Evolutionary conservation across 257 asterid genomes (phyloP), one percentile per base, ranked within the genome.

Genomic region (Jacaranda copaia): DNA sequence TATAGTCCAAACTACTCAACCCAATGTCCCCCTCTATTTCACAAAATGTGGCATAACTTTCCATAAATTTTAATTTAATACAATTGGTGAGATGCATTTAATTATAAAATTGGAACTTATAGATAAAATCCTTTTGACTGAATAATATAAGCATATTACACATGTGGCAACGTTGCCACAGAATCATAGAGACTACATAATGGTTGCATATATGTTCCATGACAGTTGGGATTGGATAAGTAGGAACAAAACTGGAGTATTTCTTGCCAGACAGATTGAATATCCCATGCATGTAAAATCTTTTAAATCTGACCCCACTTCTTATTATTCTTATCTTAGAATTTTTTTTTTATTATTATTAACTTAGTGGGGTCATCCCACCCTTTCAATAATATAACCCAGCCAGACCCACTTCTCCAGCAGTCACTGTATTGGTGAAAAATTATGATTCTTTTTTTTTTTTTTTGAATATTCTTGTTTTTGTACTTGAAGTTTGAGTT

Each of bases 401-500:
- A 56, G 1, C 32, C 32, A 76, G 81, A 74, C 87, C 87, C 84
- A 86, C 85, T 20, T 65, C 16, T 9, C 36, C 75, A 70, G 20
- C 78, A 80, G 79, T 77, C 78, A 74, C 81, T 84, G 72, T 77
- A 18, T 60, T 48, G n/a, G 70, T 78, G 81, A 79, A 76, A 89
- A 85, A 88, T 78, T 72, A 81, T 32, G 49, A 77, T 76, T 80
- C 85, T 87, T 83, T 8, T 48, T 48, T 81, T 71, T 79, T 80
- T 82, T 79, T 83, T 91, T 85, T 85, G 93, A 87, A 86, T 92
- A 89, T 86, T 86, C 93, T 77, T 78, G 51, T 73, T 74, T 25
- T 80, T 79, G 89, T 83, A 83, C 97, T 86, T 87, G 81, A 83
- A 78, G 69, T 82, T 85, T 78, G 81, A 83, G 80, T 76, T 82